These are phyloP conservation scores for Domatiomyces globalis DNA, from an alignment of 2,329 filamentous ascomycete genomes.

Conservation along the genomic window DNA sequence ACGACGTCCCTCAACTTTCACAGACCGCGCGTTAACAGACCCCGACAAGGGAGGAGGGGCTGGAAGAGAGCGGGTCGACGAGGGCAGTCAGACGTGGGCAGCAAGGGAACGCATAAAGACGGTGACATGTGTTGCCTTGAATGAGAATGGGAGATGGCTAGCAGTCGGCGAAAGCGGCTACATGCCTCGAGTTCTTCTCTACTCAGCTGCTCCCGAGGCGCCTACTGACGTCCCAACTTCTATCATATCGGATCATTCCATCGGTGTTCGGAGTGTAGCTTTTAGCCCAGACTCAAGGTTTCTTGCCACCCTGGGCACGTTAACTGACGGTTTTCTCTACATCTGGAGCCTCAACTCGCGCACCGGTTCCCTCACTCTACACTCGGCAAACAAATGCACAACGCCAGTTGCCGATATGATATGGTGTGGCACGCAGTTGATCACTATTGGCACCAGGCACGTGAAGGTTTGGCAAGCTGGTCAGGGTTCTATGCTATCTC, in stretches of 20 bases:
- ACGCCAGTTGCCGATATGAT: slow-evolving; percentile 72
- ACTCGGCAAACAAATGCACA: slow-evolving; percentile 86
- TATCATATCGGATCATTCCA: slow-evolving; percentile 76
- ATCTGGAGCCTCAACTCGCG: slow-evolving; percentile 78
- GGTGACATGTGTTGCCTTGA: slow-evolving; percentile 78
- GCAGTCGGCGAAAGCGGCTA: slow-evolving; percentile 95
- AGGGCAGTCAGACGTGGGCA: slow-evolving; percentile 59
- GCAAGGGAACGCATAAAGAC: slow-evolving; percentile 89
- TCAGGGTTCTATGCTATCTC: slow-evolving; percentile 37
- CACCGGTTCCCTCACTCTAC: slow-evolving; percentile 62
- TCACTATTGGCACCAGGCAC: slow-evolving; percentile 81
- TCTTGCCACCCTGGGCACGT: slow-evolving; percentile 72
- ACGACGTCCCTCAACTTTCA: slow-evolving; percentile 43
- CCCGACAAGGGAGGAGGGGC: slow-evolving; percentile 30
- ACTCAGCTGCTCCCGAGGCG: slow-evolving; percentile 60
- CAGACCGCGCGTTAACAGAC: slow-evolving; percentile 34
- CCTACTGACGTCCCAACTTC: slow-evolving; percentile 71
- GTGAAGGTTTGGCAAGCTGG: slow-evolving; percentile 77
- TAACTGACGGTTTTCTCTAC: slow-evolving; percentile 88
- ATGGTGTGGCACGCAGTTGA: slow-evolving; percentile 71
- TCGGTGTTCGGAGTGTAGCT: slow-evolving; percentile 73
- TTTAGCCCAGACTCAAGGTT: slow-evolving; percentile 81
- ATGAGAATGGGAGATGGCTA: slow-evolving; percentile 70
- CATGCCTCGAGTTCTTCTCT: slow-evolving; percentile 78
- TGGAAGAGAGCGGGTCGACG: slow-evolving; percentile 43